Conservation (phyloP, 2,329 filamentous ascomycete genomes). For the Ophiosphaerella herpotricha region DNA sequence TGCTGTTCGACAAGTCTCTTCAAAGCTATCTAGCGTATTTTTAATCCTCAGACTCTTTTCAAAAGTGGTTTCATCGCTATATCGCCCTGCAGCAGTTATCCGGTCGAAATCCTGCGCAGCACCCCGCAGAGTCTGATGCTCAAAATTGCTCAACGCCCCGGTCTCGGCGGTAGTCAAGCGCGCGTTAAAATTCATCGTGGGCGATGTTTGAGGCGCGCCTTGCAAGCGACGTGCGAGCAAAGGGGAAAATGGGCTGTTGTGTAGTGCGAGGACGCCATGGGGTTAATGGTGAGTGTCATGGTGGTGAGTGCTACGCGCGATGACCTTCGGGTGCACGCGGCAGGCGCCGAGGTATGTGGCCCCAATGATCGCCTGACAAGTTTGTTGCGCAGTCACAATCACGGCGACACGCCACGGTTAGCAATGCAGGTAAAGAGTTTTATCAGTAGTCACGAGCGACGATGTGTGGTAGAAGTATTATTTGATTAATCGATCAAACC, state of each 20-base stretch:
- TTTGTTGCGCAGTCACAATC: not conserved
- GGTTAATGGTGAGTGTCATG: constrained; percentile 18
- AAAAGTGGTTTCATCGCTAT: constrained; percentile 23
- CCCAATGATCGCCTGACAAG: not conserved
- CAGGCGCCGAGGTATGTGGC: constrained; percentile 11
- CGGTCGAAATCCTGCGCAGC: constrained; percentile 17
- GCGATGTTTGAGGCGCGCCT: constrained; percentile 20
- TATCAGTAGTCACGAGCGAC: not conserved
- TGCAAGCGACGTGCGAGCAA: constrained; percentile 17
- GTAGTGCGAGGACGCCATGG: constrained; percentile 24
- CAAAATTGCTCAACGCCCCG: constrained; percentile 25
- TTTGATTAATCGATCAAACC: constrained; percentile 16
- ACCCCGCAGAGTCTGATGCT: constrained; percentile 13
- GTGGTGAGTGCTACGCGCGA: constrained; percentile 19
- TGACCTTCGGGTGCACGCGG: constrained; percentile 10
- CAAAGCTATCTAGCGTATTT: constrained; percentile 37
- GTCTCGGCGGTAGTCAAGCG: constrained; percentile 30
- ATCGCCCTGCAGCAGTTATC: constrained; percentile 3
- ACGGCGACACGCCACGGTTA: too few relatives aligned
- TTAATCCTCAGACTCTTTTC: constrained; percentile 38
- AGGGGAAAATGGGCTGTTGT: constrained; percentile 7
- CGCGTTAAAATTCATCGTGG: constrained; percentile 34
- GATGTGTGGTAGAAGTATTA: constrained; percentile 6
- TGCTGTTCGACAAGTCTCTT: constrained; percentile 16
- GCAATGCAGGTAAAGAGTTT: too few relatives aligned